phyloP scores from a whole-genome alignment of 768 basidiomycete species.

The Naganishia vaughanmartiniae region DNA sequence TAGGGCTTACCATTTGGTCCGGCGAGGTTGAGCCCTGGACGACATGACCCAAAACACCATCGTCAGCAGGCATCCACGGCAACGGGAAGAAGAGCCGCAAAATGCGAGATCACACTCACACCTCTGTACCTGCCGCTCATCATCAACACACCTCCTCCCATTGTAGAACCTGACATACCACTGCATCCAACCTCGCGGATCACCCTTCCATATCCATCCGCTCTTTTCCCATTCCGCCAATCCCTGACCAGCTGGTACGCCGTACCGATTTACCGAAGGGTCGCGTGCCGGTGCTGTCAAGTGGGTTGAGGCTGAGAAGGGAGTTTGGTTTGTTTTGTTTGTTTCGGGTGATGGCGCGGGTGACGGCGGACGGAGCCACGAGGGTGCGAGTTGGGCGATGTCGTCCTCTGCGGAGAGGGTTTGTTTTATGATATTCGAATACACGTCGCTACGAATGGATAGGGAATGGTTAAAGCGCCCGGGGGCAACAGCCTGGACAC shows the following conservation, averaged over 20 bases:
- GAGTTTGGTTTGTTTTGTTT: neutral
- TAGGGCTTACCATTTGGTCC: constrained; percentile 37
- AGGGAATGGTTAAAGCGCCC: too few species aligned
- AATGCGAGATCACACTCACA: constrained; percentile 37
- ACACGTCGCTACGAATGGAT: constrained; percentile 36
- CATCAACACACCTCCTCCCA: constrained; percentile 47
- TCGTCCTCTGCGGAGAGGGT: constrained; percentile 32
- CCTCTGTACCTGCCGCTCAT: constrained; percentile 48
- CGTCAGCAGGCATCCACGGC: neutral
- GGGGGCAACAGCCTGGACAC: neutral
- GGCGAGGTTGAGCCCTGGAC: constrained; percentile 47
- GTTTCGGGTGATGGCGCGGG: neutral
- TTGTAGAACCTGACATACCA: constrained; percentile 50
- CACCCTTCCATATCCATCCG: constrained; percentile 50
- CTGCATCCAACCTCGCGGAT: constrained; percentile 52
- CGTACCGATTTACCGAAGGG: constrained; percentile 42
- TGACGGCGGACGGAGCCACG: constrained; percentile 14
- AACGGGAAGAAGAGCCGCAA: neutral
- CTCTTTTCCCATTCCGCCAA: constrained; percentile 51
- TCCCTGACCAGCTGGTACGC: constrained; percentile 43
- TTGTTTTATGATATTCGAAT: constrained; percentile 41
- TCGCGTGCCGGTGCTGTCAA: constrained; percentile 37
- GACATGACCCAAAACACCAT: neutral
- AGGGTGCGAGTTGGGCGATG: constrained; percentile 9
- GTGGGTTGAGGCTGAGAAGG: constrained; percentile 22